A percentile compares a stretch with the other conserved stretches of the same genome.
Conservation (phyloP, 2,329 filamentous ascomycete genomes). For the Aspergillus ochraceoroseus region DNA sequence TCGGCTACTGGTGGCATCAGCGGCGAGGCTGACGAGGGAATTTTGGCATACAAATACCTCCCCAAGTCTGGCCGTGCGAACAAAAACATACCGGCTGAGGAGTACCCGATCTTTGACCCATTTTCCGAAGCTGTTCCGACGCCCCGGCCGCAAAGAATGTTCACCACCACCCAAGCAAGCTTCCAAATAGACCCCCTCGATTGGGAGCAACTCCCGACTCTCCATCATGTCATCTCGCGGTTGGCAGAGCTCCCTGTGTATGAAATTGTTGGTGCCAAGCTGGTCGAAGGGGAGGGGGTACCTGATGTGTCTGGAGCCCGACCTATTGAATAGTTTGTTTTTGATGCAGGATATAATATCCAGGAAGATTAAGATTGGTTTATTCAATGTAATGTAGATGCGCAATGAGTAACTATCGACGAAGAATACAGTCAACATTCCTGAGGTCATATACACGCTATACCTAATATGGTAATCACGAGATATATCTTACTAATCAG, state of each 20-base stretch:
- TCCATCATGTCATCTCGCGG: slow-evolving; percentile 53
- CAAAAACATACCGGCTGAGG: slow-evolving; percentile 50
- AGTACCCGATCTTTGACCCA: slow-evolving; percentile 46
- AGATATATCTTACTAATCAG: too few species aligned
- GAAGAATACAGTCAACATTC: too few species aligned
- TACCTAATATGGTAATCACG: too few species aligned
- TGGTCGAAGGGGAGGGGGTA: slow-evolving; percentile 50
- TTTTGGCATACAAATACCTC: slow-evolving; percentile 41
- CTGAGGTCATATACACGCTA: too few species aligned
- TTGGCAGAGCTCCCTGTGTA: slow-evolving; percentile 55
- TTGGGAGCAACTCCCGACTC: slow-evolving; percentile 54
- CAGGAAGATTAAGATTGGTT: too few species aligned
- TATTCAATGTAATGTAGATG: too few species aligned
- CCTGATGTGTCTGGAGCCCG: slow-evolving; percentile 34
- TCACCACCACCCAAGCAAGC: slow-evolving; percentile 35
- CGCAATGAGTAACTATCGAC: too few species aligned
- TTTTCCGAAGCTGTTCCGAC: slow-evolving; percentile 26
- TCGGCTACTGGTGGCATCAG: slow-evolving; percentile 1
- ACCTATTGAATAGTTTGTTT: slow-evolving; percentile 4
- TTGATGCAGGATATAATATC: too few species aligned
- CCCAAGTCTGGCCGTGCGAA: slow-evolving; percentile 48
- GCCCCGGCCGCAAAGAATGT: neutral
- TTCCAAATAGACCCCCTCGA: slow-evolving; percentile 49
- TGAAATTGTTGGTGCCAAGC: slow-evolving; percentile 41
- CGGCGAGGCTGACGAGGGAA: slow-evolving; percentile 1